These are phyloP conservation scores for Stemphylium vesicarium DNA, from an alignment of 2,329 filamentous ascomycete species.

Conservation along the genomic window DNA sequence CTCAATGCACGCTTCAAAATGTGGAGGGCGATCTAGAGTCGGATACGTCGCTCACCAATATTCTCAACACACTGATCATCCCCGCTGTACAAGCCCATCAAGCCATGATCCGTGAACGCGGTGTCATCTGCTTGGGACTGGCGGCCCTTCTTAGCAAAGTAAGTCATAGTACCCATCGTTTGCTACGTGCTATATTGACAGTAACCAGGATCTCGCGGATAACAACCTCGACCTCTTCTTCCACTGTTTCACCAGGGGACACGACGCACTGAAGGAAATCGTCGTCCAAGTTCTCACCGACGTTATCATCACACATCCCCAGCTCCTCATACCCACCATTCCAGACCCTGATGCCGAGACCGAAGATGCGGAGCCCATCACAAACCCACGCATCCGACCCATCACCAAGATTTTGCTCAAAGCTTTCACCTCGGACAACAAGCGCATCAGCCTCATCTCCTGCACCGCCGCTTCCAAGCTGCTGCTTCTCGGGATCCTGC, in stretches of 20 bases:
- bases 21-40: constrained; percentile 86
- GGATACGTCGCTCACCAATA: constrained; percentile 91
- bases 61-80: constrained; percentile 96
- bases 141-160: constrained; percentile 89
- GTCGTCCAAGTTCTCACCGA: constrained; percentile 91
- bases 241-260: constrained; percentile 93
- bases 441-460: constrained; percentile 80
- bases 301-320: constrained; percentile 86
- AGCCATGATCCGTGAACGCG: constrained; percentile 87
- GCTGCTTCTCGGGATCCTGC: constrained; percentile 76
- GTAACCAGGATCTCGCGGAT: constrained; percentile 73
- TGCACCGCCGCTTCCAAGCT: constrained; percentile 85
- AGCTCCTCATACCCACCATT: constrained; percentile 70
- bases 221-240: constrained; percentile 93
- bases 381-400: constrained; percentile 59
- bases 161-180: constrained; percentile 21
- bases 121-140: constrained; percentile 85
- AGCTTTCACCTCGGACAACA: constrained; percentile 70
- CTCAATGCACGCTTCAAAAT: constrained; percentile 96
- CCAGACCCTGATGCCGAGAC: constrained; percentile 48
- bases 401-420: constrained; percentile 86
- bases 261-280: constrained; percentile 86
- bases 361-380: constrained; percentile 41
- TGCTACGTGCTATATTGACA: constrained; percentile 9
- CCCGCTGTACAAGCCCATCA: constrained; percentile 94